Conservation (phyloP, 805 yeast genomes). For the Pichia paraexigua region DNA sequence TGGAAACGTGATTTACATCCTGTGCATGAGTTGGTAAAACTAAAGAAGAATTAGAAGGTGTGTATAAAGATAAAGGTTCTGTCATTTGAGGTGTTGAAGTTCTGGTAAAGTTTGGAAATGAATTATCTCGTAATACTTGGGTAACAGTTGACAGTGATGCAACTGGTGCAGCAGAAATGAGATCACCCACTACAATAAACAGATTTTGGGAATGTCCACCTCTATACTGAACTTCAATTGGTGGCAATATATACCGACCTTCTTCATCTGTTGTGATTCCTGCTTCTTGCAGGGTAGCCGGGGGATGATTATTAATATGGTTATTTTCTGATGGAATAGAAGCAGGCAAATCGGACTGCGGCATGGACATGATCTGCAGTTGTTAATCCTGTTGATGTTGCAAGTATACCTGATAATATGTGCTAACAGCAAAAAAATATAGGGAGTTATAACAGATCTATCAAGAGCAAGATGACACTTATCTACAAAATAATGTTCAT, state of each 20-base stretch:
- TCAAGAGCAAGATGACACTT: background rate
- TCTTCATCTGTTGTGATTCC: conserved; percentile 13
- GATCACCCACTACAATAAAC: conserved; percentile 26
- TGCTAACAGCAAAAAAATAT: background rate
- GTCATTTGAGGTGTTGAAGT: background rate
- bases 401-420: too few relatives aligned
- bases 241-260: conserved; percentile 25
- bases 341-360: background rate
- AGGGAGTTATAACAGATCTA: background rate
- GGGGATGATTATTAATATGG: background rate
- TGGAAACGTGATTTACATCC: too few relatives aligned
- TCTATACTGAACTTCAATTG: conserved; percentile 24
- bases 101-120: background rate
- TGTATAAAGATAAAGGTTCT: background rate
- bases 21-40: too few relatives aligned
- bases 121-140: conserved; percentile 4
- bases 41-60: background rate
- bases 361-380: background rate
- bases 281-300: conserved; percentile 3
- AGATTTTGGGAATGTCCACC: conserved; percentile 25
- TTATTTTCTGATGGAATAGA: background rate
- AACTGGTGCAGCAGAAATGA: background rate
- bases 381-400: background rate
- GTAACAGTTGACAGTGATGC: background rate
- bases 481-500: background rate